Evolutionary conservation across 192 early-diverging fungal species (phyloP), one percentile per base, ranked within the genome.

Genomic region (Rhizoclosmatium globosum): DNA sequence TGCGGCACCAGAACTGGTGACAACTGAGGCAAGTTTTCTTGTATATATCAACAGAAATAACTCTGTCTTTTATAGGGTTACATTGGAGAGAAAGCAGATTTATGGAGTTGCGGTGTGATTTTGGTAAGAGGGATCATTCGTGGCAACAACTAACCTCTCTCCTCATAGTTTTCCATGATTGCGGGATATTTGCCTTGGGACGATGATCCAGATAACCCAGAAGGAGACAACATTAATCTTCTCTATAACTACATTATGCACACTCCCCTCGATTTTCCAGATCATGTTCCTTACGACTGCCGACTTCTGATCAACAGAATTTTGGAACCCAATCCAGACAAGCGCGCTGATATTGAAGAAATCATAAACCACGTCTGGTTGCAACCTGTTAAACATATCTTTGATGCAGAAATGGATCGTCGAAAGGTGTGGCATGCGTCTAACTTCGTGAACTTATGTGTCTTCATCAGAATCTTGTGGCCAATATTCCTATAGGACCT

Each of bases 71-170:
- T 23, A 3, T 41, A 95, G n/a, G 89, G 95, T 2, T 99, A 99
- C 83, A 96, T 97, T 2, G 98, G 97, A 21, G 94, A 95, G 19
- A 93, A 92, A 3, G 98, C 96, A 0, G 98, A 99, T 84, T 96
- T 98, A 71, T 99, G 98, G 98, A 94, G 93, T 64, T 98, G 96
- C 82, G 98, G 98, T 58, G 98, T 99, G n/a, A 99, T 99, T 70
- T 79, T 99, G 62, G 65, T 50, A 61, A 53, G 39, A n/a, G 17
- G 2, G 39, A 13, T 61, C 42, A 45, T 43, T 17, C 2, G 7
- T 65, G 6, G 31, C n/a, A 7, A 11, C 41, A 23, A 64, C 7
- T 13, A 53, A 53, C 21, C 38, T 39, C 15, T 2, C 19, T 42
- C 39, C 58, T 23, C 6, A 43, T 15, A 83, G 74, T 89, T 88